phyloP scores from a whole-genome alignment of 768 basidiomycete species.

The Zangia roseola region DNA sequence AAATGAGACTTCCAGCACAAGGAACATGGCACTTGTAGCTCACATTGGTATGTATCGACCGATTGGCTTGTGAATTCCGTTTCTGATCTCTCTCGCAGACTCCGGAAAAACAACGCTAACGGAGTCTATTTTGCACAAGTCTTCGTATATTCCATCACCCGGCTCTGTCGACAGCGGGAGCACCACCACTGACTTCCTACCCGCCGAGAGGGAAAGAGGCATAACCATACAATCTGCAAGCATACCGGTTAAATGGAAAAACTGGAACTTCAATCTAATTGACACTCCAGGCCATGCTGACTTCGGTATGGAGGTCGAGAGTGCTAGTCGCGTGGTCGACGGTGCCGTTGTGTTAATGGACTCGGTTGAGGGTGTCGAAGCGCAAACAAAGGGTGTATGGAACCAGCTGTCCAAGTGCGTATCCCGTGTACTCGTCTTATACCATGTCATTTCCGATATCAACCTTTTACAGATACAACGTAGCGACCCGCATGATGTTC shows the following conservation, averaged over 20 bases:
- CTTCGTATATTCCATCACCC: slow-evolving; percentile 66
- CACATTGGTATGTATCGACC: slow-evolving; percentile 64
- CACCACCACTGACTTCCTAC: slow-evolving; percentile 87
- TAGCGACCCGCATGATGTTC: slow-evolving; percentile 75
- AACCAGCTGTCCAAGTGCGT: slow-evolving; percentile 77
- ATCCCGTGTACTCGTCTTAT: slow-evolving; percentile 16
- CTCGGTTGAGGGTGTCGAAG: slow-evolving; percentile 89
- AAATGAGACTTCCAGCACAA: slow-evolving; percentile 42
- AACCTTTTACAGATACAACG: slow-evolving; percentile 59
- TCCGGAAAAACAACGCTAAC: slow-evolving; percentile 90
- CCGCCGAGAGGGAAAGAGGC: slow-evolving; percentile 85
- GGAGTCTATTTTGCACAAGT: slow-evolving; percentile 79
- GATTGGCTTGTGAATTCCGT: neutral
- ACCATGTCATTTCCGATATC: slow-evolving; percentile 1
- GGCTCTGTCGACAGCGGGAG: slow-evolving; percentile 90
- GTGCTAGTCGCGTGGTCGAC: slow-evolving; percentile 86
- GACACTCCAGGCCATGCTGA: slow-evolving; percentile 93
- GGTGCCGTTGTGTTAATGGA: slow-evolving; percentile 88
- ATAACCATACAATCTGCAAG: slow-evolving; percentile 93
- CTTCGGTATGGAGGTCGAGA: slow-evolving; percentile 97
- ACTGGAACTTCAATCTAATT: slow-evolving; percentile 83
- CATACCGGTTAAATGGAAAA: slow-evolving; percentile 83
- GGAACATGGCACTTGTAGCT: slow-evolving; percentile 87
- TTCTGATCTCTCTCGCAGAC: slow-evolving; percentile 44
- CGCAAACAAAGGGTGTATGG: slow-evolving; percentile 91